Evolutionary conservation across 495 filamentous ascomycete species (phyloP).

Genomic region (Trichoderma virens): DNA sequence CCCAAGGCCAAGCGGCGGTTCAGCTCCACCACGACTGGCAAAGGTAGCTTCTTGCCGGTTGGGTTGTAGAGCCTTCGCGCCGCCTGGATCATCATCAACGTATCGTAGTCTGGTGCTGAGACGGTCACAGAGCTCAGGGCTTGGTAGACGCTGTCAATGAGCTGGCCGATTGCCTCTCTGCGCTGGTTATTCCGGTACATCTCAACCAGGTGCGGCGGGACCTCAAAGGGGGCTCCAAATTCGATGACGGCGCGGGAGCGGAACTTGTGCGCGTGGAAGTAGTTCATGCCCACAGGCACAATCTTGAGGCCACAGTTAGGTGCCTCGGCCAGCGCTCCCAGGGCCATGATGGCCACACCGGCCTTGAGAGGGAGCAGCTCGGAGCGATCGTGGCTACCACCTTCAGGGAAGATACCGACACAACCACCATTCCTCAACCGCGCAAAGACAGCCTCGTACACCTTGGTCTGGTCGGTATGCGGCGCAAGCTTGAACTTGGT

Average conservation of each 20-base stretch:
- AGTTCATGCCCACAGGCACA: constrained; percentile 99
- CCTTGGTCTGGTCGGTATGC: constrained; percentile 86
- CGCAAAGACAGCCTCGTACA: constrained; percentile 88
- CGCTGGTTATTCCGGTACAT: constrained; percentile 76
- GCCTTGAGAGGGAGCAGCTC: constrained; percentile 93
- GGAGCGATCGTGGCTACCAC: constrained; percentile 92
- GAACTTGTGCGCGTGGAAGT: constrained; percentile 99
- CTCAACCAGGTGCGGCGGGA: constrained; percentile 73
- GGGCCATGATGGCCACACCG: constrained; percentile 95
- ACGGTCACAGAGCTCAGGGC: constrained; percentile 84
- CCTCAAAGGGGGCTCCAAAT: constrained; percentile 81
- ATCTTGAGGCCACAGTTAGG: constrained; percentile 92
- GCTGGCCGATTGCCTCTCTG: constrained; percentile 70
- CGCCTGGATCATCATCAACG: constrained; percentile 95
- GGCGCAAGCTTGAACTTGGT: constrained; percentile 81
- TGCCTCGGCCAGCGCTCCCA: constrained; percentile 81
- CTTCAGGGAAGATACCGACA: constrained; percentile 96
- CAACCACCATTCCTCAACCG: constrained; percentile 75
- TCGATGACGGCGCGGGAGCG: constrained; percentile 93
- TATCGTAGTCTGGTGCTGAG: constrained; percentile 91
- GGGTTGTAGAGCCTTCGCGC: constrained; percentile 90
- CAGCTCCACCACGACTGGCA: constrained; percentile 91
- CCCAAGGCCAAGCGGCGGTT: constrained; percentile 89
- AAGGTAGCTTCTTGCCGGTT: constrained; percentile 84
- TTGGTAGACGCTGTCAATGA: constrained; percentile 82